Conservation (phyloP, 257 asterid species). For the Ilex asprella region DNA sequence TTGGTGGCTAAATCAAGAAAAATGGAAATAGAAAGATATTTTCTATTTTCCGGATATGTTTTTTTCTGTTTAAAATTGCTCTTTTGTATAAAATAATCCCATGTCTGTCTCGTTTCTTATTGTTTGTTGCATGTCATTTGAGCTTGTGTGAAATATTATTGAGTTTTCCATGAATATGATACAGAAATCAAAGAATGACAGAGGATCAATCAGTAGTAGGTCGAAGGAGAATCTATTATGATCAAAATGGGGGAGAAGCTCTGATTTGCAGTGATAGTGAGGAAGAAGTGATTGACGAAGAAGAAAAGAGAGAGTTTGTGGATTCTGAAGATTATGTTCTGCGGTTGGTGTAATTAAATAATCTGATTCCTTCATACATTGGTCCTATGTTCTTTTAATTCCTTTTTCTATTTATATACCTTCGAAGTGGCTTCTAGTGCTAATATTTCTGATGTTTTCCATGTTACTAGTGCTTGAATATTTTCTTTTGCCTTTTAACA, state of each 20-base stretch:
- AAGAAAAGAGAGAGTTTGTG: slow-evolving; percentile 76
- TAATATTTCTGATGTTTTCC: too few relatives aligned
- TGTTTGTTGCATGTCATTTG: not conserved
- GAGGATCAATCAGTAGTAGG: slow-evolving; percentile 96
- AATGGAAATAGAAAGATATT: too few relatives aligned
- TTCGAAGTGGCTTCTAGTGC: too few relatives aligned
- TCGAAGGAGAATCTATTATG: slow-evolving; percentile 95
- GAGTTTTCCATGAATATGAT: not conserved
- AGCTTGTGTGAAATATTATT: too few relatives aligned
- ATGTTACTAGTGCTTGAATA: too few relatives aligned
- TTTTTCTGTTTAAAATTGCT: too few relatives aligned
- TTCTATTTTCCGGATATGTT: too few relatives aligned
- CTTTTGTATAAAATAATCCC: not conserved
- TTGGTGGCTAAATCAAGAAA: too few relatives aligned
- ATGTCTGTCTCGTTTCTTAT: not conserved
- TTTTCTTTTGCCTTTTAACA: too few relatives aligned
- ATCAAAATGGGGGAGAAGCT: slow-evolving; percentile 87
- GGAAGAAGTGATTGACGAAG: slow-evolving; percentile 75
- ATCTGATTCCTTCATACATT: not conserved
- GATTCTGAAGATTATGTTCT: slow-evolving; percentile 83
- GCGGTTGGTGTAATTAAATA: slow-evolving; percentile 51
- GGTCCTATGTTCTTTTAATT: slow-evolving; percentile 5
- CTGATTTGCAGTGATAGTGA: slow-evolving; percentile 95
- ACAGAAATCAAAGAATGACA: slow-evolving; percentile 93
- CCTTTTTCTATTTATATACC: not conserved